Percentiles rank a stretch among this genome's conserved stretches.
Evolutionary conservation across 371 early-diverging fungal species (phyloP).

Genomic region (Phascolomyces articulosus): DNA sequence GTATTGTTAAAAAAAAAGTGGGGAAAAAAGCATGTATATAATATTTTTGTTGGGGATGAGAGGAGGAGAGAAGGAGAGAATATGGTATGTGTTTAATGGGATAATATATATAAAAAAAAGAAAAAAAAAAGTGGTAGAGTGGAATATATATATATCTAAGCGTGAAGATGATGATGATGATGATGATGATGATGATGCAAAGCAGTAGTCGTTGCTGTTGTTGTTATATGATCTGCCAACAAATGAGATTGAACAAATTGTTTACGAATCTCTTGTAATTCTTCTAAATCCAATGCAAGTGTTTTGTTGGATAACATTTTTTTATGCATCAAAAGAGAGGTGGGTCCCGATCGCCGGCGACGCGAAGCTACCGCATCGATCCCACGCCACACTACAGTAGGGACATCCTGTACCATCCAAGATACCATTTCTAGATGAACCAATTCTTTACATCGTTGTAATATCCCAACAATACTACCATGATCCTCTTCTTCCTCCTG

Average conservation of each 20-base stretch:
- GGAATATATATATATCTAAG: no score
- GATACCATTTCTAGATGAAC: constrained; percentile 30
- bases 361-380: constrained; percentile 23
- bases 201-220: no score
- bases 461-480: constrained; percentile 18
- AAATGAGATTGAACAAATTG: constrained; percentile 7
- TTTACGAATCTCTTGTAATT: constrained; percentile 23
- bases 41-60: no score
- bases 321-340: not conserved
- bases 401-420: constrained; percentile 29
- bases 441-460: constrained; percentile 20
- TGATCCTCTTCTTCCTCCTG: constrained; percentile 11
- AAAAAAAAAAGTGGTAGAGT: no score
- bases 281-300: constrained; percentile 20
- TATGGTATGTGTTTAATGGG: no score
- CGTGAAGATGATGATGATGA: no score
- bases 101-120: no score
- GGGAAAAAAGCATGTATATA: no score
- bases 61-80: no score
- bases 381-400: constrained; percentile 24
- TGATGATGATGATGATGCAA: no score
- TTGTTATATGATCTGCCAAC: not conserved
- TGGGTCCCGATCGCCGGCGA: constrained; percentile 4
- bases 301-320: constrained; percentile 10
- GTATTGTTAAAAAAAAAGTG: no score